A percentile compares a stretch with the other conserved stretches of the same genome.
These are phyloP conservation scores for Phytophthora cactorum DNA, from an alignment of 352 stramenopile genomes.

Conservation along the genomic window DNA sequence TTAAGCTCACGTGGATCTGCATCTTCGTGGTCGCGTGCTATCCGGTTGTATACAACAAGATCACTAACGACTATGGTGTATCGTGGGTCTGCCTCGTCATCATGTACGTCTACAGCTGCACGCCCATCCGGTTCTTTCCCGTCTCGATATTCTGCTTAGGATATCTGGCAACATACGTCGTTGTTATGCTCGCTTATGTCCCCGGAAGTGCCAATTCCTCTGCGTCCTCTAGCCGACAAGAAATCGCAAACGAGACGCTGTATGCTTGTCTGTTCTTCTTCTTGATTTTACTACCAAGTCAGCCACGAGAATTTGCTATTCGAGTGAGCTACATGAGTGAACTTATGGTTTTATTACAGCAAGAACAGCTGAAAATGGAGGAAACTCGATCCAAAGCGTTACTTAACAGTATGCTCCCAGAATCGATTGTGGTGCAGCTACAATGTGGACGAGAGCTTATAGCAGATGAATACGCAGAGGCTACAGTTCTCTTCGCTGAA, in stretches of 20 bases:
- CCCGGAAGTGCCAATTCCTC: conserved; percentile 36
- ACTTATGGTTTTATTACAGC: conserved; percentile 81
- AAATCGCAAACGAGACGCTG: conserved; percentile 77
- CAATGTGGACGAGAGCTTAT: conserved; percentile 83
- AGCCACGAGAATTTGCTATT: conserved; percentile 83
- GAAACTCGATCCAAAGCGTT: conserved; percentile 79
- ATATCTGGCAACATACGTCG: conserved; percentile 73
- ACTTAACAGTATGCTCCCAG: conserved; percentile 85
- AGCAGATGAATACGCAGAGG: conserved; percentile 77
- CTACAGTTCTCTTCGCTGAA: conserved; percentile 82
- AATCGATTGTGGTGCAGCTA: conserved; percentile 78
- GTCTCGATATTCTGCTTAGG: conserved; percentile 71
- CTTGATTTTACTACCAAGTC: conserved; percentile 77
- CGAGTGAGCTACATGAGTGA: conserved; percentile 88
- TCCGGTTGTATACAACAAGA: conserved; percentile 83
- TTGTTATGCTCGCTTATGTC: conserved; percentile 76
- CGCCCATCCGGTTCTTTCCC: conserved; percentile 82
- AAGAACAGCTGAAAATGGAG: conserved; percentile 84
- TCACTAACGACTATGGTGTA: conserved; percentile 83
- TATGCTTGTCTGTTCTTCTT: conserved; percentile 85
- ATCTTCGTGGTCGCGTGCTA: conserved; percentile 67
- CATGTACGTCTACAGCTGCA: conserved; percentile 88
- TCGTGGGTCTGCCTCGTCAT: conserved; percentile 85
- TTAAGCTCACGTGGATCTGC: conserved; percentile 78
- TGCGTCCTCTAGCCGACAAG: conserved; percentile 34